Percentiles rank a stretch among this genome's conserved stretches.
phyloP scores from a whole-genome alignment of 805 yeast genomes.

The Pichia manshurica region DNA sequence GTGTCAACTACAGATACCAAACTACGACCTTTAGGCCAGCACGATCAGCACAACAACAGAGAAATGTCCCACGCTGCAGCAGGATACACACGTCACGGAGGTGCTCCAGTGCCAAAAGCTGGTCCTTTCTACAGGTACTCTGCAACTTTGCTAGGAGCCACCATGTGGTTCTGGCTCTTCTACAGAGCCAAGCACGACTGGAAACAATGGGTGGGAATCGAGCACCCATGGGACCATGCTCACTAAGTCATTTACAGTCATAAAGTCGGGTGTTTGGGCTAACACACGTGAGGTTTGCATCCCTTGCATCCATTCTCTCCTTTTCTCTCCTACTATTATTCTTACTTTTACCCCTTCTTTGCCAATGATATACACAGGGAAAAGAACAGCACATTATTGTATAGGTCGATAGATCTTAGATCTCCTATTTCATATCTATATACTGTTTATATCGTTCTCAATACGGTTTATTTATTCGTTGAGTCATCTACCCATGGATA shows the following conservation, averaged over 20 bases:
- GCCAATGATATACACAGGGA: too few relatives aligned
- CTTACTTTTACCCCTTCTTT: too few relatives aligned
- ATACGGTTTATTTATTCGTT: not conserved
- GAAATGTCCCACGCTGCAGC: constrained; percentile 8
- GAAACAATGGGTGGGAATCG: constrained; percentile 49
- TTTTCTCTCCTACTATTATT: too few relatives aligned
- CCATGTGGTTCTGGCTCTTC: constrained; percentile 86
- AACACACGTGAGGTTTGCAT: too few relatives aligned
- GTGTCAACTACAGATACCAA: too few relatives aligned
- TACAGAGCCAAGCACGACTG: constrained; percentile 75
- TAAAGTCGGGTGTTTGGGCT: not conserved
- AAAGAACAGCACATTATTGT: too few relatives aligned
- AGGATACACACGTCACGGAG: constrained; percentile 42
- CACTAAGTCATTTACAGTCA: constrained; percentile 12
- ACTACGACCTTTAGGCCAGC: too few relatives aligned
- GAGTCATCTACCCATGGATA: not conserved
- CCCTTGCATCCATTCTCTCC: too few relatives aligned
- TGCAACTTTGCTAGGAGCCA: constrained; percentile 68
- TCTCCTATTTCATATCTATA: not conserved
- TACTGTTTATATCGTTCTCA: not conserved
- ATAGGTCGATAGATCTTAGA: not conserved
- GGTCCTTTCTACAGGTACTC: constrained; percentile 52
- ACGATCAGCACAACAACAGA: not conserved
- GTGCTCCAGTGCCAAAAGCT: constrained; percentile 61
- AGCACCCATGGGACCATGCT: constrained; percentile 39